Evolutionary conservation across 1,139 yeast species (phyloP).

Genomic region (Suhomyces kunorum): DNA sequence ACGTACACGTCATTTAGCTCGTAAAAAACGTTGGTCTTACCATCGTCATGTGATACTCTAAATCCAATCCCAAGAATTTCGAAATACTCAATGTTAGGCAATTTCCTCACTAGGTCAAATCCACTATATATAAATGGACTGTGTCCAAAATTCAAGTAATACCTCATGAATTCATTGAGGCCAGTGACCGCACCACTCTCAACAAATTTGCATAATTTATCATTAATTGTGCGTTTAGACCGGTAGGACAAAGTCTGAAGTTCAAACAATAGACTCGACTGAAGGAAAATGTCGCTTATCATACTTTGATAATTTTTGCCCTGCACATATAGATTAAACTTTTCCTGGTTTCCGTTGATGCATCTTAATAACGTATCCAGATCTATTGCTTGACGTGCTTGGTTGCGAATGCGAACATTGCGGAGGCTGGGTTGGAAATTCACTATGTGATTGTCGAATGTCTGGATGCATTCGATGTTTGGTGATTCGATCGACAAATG

Average conservation of each 20-base stretch:
- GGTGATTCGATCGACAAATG: constrained; percentile 21
- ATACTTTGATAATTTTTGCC: constrained; percentile 19
- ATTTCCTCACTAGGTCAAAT: constrained; percentile 12
- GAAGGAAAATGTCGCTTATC: constrained; percentile 11
- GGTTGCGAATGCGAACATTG: constrained; percentile 17
- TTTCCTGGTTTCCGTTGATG: constrained; percentile 14
- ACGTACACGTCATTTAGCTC: constrained; percentile 1
- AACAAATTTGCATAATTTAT: constrained; percentile 17
- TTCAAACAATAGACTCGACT: constrained; percentile 12
- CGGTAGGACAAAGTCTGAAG: constrained; percentile 7
- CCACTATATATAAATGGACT: constrained; percentile 17
- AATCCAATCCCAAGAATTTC: constrained; percentile 6
- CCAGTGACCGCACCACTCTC: constrained; percentile 10
- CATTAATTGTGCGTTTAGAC: constrained; percentile 13
- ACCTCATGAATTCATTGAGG: constrained; percentile 16
- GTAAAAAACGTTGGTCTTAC: not conserved
- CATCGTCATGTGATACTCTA: not conserved
- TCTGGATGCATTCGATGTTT: constrained; percentile 12
- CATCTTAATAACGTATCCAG: constrained; percentile 16
- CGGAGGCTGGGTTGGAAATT: constrained; percentile 15
- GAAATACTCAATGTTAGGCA: constrained; percentile 6
- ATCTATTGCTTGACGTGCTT: constrained; percentile 14
- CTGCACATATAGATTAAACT: constrained; percentile 19
- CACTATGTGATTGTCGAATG: constrained; percentile 14
- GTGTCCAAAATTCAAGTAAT: constrained; percentile 16